phyloP scores from a whole-genome alignment of 1,139 yeast genomes.

The Arxiozyma slooffiae region DNA sequence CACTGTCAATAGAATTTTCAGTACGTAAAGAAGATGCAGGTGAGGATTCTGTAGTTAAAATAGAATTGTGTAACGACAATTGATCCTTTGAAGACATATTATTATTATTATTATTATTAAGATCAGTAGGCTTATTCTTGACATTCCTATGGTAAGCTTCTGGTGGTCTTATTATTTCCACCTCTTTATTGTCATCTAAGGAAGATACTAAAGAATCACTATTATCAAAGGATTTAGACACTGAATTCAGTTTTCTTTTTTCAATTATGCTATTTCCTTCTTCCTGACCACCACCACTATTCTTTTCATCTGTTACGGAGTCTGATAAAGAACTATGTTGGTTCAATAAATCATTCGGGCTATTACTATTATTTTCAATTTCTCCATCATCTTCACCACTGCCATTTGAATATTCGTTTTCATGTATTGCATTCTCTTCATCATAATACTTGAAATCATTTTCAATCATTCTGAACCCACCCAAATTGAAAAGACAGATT shows the following conservation, averaged over 20 bases:
- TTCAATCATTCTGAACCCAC: constrained; percentile 62
- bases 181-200: neutral
- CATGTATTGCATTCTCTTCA: constrained; percentile 21
- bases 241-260: neutral
- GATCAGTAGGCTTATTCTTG: neutral
- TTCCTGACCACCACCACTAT: neutral
- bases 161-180: neutral
- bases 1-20: constrained; percentile 3
- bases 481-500: constrained; percentile 63
- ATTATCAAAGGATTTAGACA: neutral
- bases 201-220: neutral
- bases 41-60: constrained; percentile 5
- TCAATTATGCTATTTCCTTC: neutral
- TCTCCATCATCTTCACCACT: neutral
- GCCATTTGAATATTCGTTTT: constrained; percentile 5
- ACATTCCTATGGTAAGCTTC: neutral
- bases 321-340: constrained; percentile 1
- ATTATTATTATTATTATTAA: neutral
- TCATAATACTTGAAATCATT: constrained; percentile 46
- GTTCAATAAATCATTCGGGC: neutral
- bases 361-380: neutral
- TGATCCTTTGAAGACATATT: constrained; percentile 1
- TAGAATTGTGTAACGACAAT: neutral
- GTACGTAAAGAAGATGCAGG: constrained; percentile 8
- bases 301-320: neutral